phyloP scores from a whole-genome alignment of 331 rosid genomes.

The Saraca asoca region DNA sequence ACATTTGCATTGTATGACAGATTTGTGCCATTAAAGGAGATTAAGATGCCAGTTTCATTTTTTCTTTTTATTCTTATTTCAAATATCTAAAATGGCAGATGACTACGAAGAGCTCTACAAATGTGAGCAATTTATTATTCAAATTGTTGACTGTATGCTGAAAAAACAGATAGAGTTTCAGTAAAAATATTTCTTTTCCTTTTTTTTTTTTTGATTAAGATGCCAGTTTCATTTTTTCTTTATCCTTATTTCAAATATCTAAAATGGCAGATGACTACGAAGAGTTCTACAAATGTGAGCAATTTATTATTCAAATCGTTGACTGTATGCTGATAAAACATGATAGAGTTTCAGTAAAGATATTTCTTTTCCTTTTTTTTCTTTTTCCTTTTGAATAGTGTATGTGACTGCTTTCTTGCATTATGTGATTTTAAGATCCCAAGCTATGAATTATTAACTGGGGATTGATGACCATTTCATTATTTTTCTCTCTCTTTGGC shows the following conservation, averaged over 20 bases:
- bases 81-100: slow-evolving; percentile 1
- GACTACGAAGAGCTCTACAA: not conserved
- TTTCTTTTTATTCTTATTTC: not conserved
- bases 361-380: not conserved
- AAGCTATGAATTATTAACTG: not conserved
- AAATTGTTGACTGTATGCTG: slow-evolving; percentile 8
- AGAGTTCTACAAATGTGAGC: not conserved
- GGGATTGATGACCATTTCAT: not conserved
- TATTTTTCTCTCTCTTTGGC: slow-evolving; percentile 33
- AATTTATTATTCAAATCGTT: not conserved
- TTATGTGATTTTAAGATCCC: not conserved
- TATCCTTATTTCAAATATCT: not conserved
- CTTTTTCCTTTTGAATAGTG: not conserved
- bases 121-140: not conserved
- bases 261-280: slow-evolving; percentile 7
- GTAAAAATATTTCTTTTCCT: too few relatives aligned
- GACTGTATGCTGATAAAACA: slow-evolving; percentile 9
- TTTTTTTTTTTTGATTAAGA: too few relatives aligned
- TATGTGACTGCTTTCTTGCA: slow-evolving; percentile 8
- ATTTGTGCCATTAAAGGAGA: not conserved
- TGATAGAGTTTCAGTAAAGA: slow-evolving; percentile 1
- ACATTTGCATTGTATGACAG: not conserved
- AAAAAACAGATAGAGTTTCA: too few relatives aligned
- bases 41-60: not conserved
- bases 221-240: not conserved